phyloP scores from a whole-genome alignment of 2,329 filamentous ascomycete species.

The Fusarium penzigii region DNA sequence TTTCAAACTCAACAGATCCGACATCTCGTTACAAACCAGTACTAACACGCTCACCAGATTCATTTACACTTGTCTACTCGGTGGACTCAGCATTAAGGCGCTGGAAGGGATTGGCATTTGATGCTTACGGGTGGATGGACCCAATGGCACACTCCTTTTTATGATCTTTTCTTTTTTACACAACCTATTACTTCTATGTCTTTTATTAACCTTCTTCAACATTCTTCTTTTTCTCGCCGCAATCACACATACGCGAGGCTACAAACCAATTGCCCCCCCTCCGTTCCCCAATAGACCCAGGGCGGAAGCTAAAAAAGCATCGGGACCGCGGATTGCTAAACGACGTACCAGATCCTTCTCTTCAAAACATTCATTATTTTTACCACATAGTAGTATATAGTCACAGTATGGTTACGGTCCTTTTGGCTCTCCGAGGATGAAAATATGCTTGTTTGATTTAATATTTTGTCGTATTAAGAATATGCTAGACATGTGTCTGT shows the following conservation, averaged over 20 bases:
- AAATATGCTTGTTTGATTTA: background rate
- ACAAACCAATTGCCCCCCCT: background rate
- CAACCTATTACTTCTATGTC: background rate
- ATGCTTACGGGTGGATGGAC: background rate
- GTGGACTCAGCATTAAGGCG: background rate
- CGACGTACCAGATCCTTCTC: conserved; percentile 9
- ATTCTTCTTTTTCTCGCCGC: background rate
- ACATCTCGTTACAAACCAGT: too few species aligned
- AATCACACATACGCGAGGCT: background rate
- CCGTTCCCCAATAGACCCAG: too few species aligned
- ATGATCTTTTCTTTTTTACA: background rate
- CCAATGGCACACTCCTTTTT: background rate
- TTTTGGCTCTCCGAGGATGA: conserved; percentile 13
- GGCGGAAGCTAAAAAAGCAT: background rate
- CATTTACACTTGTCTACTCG: background rate
- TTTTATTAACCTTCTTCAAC: background rate
- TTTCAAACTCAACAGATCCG: background rate
- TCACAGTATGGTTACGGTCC: conserved; percentile 4
- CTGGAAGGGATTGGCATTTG: background rate
- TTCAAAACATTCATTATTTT: conserved; percentile 21
- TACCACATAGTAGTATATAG: conserved; percentile 19
- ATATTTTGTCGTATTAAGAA: too few species aligned
- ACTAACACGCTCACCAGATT: background rate
- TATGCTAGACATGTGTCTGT: too few species aligned
- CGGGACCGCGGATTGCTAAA: background rate